phyloP scores from a whole-genome alignment of 192 early-diverging fungal genomes.

The Gryganskiella cystojenkinii region DNA sequence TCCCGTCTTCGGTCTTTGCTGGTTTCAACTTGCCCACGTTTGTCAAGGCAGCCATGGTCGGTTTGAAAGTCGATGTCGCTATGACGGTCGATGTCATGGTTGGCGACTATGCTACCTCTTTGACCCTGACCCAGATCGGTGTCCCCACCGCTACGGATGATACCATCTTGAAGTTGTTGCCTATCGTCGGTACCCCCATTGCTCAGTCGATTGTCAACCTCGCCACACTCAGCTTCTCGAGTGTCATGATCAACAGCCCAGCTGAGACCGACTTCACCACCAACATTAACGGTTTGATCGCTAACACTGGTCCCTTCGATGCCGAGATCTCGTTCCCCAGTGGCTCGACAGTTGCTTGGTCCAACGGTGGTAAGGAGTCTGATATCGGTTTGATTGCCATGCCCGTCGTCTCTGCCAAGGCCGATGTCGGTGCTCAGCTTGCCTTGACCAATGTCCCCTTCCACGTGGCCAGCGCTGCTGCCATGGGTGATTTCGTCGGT shows the following conservation, averaged over 20 bases:
- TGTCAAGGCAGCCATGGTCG: conserved; percentile 58
- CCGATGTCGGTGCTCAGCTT: conserved; percentile 61
- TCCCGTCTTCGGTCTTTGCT: conserved; percentile 50
- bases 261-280: conserved; percentile 48
- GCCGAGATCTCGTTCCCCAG: conserved; percentile 54
- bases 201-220: conserved; percentile 62
- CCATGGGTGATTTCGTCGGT: conserved; percentile 62
- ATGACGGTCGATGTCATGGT: conserved; percentile 55
- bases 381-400: conserved; percentile 59
- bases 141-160: conserved; percentile 58
- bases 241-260: conserved; percentile 50
- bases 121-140: conserved; percentile 54
- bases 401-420: conserved; percentile 53
- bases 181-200: conserved; percentile 65
- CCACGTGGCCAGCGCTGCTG: conserved; percentile 40
- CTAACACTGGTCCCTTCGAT: conserved; percentile 50
- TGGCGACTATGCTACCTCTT: conserved; percentile 60
- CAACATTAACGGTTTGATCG: conserved; percentile 50
- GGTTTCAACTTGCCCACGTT: conserved; percentile 60
- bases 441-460: conserved; percentile 56
- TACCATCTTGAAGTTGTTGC: conserved; percentile 59
- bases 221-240: conserved; percentile 36
- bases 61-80: conserved; percentile 59
- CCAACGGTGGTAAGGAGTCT: conserved; percentile 34
- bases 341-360: conserved; percentile 52